Evolutionary conservation across 345 rosid species (phyloP).

Genomic region (Crucihimalaya himalaica): DNA sequence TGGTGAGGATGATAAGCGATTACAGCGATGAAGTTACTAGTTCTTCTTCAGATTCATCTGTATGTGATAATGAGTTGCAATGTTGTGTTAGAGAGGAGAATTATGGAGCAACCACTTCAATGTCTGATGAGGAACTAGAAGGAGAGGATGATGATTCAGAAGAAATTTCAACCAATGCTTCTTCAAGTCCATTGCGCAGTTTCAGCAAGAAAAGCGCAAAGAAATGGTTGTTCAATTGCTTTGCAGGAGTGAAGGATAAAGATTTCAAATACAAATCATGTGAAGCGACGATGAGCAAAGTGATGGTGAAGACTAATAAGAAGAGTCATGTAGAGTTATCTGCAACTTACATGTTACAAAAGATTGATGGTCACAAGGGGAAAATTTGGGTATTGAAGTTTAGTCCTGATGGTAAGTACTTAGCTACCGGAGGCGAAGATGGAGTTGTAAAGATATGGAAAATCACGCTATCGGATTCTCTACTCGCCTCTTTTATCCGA

Average conservation of each 20-base stretch:
- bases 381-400: constrained; percentile 75
- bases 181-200: constrained; percentile 17
- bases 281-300: constrained; percentile 35
- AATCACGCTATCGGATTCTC: constrained; percentile 48
- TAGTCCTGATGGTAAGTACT: constrained; percentile 75
- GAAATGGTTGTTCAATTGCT: constrained; percentile 59
- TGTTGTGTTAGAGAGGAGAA: constrained; percentile 48
- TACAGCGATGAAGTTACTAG: constrained; percentile 52
- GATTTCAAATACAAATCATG: constrained; percentile 15
- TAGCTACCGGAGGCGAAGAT: constrained; percentile 91
- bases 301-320: constrained; percentile 61
- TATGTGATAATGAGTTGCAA: constrained; percentile 34
- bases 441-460: constrained; percentile 77
- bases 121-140: constrained; percentile 50
- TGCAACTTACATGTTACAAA: constrained; percentile 58
- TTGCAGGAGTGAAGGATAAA: constrained; percentile 27
- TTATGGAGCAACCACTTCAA: constrained; percentile 45
- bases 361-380: constrained; percentile 78
- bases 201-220: constrained; percentile 40
- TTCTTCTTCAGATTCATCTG: constrained; percentile 39
- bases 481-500: constrained; percentile 37
- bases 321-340: constrained; percentile 73
- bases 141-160: constrained; percentile 23
- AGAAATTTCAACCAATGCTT: constrained; percentile 1
- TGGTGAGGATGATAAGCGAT: constrained; percentile 54